Conservation (phyloP, 441 rosid species). For the Cnidoscolus chayamansa region DNA sequence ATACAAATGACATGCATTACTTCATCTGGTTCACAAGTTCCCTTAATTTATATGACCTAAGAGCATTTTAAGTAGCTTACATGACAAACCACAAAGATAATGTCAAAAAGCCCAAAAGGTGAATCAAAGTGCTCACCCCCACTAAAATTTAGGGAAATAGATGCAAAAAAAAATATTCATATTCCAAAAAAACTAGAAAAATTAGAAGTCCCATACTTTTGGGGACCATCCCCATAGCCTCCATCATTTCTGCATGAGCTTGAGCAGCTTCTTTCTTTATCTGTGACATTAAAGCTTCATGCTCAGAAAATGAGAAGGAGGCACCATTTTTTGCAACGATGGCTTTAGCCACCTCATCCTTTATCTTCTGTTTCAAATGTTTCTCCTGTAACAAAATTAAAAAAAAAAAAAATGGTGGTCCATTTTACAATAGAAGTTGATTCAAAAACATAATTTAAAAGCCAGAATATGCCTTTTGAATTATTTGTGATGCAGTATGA, state of each 20-base stretch:
- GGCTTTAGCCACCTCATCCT: slow-evolving; percentile 55
- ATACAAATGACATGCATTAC: background rate
- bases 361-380: slow-evolving; percentile 50
- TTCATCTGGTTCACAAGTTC: background rate
- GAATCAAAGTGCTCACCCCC: background rate
- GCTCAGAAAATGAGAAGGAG: slow-evolving; percentile 55
- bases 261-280: slow-evolving; percentile 54
- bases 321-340: slow-evolving; percentile 44
- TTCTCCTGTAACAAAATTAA: slow-evolving; percentile 43
- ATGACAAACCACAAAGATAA: slow-evolving; percentile 1
- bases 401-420: background rate
- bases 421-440: background rate
- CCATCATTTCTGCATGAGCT: slow-evolving; percentile 53
- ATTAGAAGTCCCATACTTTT: slow-evolving; percentile 40
- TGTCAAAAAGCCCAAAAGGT: background rate
- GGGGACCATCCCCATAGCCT: slow-evolving; percentile 39
- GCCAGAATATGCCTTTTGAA: slow-evolving; percentile 4
- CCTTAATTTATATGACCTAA: background rate
- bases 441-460: slow-evolving; percentile 12
- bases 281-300: slow-evolving; percentile 42
- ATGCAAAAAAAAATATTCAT: background rate
- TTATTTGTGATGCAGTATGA: background rate
- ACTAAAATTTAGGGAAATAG: background rate
- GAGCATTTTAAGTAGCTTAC: background rate
- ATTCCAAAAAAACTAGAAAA: slow-evolving; percentile 8